A percentile compares a stretch with the other conserved stretches of the same genome.
Conservation (phyloP, 2,329 filamentous ascomycete genomes). For the Fusarium tricinctum region DNA sequence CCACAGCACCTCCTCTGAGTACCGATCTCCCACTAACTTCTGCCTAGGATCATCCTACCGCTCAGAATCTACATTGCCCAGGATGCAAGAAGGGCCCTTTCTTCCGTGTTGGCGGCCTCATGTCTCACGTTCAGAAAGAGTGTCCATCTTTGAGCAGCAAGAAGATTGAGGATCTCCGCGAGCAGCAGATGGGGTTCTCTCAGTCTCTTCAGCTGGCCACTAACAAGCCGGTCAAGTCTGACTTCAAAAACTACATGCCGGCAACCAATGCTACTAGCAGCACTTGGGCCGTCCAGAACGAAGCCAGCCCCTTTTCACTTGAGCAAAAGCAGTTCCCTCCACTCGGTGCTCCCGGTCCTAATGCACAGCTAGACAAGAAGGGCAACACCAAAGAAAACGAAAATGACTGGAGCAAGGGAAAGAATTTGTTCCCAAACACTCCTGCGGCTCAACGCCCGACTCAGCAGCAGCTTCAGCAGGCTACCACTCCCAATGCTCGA, state of each 20-base stretch:
- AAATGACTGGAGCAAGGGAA: constrained; percentile 30
- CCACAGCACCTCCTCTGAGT: not conserved
- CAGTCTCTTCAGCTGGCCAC: constrained; percentile 49
- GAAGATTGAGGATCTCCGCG: constrained; percentile 54
- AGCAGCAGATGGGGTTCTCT: constrained; percentile 56
- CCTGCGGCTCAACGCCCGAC: constrained; percentile 40
- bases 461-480: constrained; percentile 35
- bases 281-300: not conserved
- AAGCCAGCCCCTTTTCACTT: constrained; percentile 17
- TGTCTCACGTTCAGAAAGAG: constrained; percentile 62
- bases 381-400: constrained; percentile 22
- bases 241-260: constrained; percentile 50
- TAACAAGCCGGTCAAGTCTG: constrained; percentile 47
- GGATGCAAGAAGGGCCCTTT: constrained; percentile 60
- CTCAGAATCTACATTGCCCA: constrained; percentile 62
- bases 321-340: constrained; percentile 37
- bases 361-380: not conserved
- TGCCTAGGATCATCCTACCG: constrained; percentile 55
- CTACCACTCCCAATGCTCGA: constrained; percentile 28
- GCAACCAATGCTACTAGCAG: not conserved
- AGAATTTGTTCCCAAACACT: constrained; percentile 47
- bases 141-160: constrained; percentile 56
- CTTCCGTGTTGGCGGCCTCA: constrained; percentile 54
- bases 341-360: constrained; percentile 19
- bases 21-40: constrained; percentile 17